Evolutionary conservation across 345 rosid genomes (phyloP), one percentile per base, ranked within the genome.

Genomic region (Hibiscus syriacus): DNA sequence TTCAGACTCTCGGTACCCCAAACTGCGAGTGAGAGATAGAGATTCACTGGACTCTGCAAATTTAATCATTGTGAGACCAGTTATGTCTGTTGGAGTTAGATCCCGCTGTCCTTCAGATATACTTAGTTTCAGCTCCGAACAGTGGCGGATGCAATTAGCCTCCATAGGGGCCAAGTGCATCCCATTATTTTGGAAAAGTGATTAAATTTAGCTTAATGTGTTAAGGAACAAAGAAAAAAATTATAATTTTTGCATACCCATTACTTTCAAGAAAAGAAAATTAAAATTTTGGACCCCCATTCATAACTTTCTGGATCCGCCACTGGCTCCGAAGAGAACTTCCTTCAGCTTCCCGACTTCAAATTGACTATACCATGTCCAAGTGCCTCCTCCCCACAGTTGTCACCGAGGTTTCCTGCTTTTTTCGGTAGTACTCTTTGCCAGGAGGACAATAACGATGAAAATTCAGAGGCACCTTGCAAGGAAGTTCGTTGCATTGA

Each of bases 401-500:
- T 53, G 27, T 23, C 87, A 46, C 77, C 68, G 57, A 57, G 13
- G 39, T 34, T 71, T 58, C 73, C 84, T 72, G 48, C 55, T 48
- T 57, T 41, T 58, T 64, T 55, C 61, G 77, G 66, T 48, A 64
- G 58, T 71, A 73, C 70, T 59, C 32, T 63, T 26, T 72, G 64
- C 53, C 80, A 34, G 32, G 80, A 71, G 58, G 83, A 80, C 48
- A 66, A 67, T 68, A 81, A 73, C 39, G 81, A 81, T 30, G 77
- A 69, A 56, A 82, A 62, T 70, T 80, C 79, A 0, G 83, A 76
- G 38, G 81, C 77, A 43, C 32, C 66, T 29, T 84, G 84, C 82
- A 86, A 73, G 68, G 90, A 84, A 61, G 84, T 87, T 46, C 79
- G 78, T 53, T 89, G 87, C 80, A 72, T 84, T 39, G 85, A 73